A percentile compares a stretch with the other conserved stretches of the same genome.
Evolutionary conservation across 805 yeast species (phyloP).

Genomic region (Metschnikowia noctiluminum): DNA sequence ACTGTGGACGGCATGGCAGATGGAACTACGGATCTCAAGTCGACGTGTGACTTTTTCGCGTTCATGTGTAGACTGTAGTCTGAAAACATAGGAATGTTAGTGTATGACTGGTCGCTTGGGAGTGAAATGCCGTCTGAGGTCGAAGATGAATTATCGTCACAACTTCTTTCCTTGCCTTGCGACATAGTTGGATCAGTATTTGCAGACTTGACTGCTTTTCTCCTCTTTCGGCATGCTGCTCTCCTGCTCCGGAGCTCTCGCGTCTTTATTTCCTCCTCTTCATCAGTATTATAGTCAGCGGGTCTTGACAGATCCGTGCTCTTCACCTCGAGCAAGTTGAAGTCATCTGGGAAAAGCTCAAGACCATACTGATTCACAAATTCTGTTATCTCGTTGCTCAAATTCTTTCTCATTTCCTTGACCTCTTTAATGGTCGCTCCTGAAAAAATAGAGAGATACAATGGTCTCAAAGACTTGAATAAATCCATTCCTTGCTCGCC

Average conservation of each 20-base stretch:
- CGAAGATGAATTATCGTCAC: conserved; percentile 30
- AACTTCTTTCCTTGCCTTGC: conserved; percentile 19
- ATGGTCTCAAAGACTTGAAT: conserved; percentile 76
- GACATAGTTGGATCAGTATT: too few species aligned
- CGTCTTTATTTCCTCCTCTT: conserved; percentile 49
- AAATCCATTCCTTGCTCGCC: conserved; percentile 95
- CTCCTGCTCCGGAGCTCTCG: conserved; percentile 46
- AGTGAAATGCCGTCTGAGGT: conserved; percentile 60
- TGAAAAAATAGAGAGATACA: conserved; percentile 61
- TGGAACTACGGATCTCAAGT: conserved; percentile 12
- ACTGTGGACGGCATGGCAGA: conserved; percentile 24
- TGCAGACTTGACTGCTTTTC: conserved; percentile 6
- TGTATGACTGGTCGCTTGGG: conserved; percentile 57
- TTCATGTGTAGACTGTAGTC: conserved; percentile 43
- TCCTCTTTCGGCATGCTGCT: conserved; percentile 25
- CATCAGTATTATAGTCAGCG: conserved; percentile 39
- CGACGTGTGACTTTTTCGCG: conserved; percentile 17
- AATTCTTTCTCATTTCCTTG: conserved; percentile 55
- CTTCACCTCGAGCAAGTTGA: conserved; percentile 53
- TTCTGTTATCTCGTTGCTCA: conserved; percentile 74
- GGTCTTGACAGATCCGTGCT: conserved; percentile 30
- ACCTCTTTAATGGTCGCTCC: conserved; percentile 57
- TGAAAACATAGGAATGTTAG: conserved; percentile 63
- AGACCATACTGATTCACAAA: conserved; percentile 81
- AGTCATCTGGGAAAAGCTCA: conserved; percentile 75